Conservation (phyloP, 345 rosid species). For the Psidium friedrichsthalianum region DNA sequence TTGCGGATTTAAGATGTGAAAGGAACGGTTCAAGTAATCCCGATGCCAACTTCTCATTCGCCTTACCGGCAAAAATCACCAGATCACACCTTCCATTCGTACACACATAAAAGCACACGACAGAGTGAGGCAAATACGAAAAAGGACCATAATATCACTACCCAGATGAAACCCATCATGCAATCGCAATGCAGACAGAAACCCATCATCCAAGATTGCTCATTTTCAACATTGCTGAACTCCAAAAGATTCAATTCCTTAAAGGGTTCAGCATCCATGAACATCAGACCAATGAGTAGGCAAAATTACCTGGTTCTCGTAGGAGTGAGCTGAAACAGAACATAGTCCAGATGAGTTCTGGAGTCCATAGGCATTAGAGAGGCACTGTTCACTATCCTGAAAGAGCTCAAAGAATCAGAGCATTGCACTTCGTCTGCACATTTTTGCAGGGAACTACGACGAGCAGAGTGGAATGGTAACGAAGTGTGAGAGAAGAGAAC, state of each 20-base stretch:
- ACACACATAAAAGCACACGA: neutral
- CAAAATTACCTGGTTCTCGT: slow-evolving; percentile 80
- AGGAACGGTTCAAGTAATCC: slow-evolving; percentile 83
- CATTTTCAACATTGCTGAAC: neutral
- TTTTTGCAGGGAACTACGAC: neutral
- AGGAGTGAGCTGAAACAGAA: slow-evolving; percentile 91
- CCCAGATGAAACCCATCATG: neutral
- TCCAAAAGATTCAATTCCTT: neutral
- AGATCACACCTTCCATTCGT: slow-evolving; percentile 65
- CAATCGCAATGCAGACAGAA: neutral
- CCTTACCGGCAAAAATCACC: slow-evolving; percentile 61
- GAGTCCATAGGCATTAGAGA: slow-evolving; percentile 48
- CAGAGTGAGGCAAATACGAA: neutral
- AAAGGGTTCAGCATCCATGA: neutral
- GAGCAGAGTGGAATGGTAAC: neutral
- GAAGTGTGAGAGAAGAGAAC: neutral
- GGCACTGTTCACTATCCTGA: neutral
- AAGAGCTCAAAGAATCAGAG: neutral
- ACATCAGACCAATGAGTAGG: neutral
- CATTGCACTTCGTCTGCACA: neutral
- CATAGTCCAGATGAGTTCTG: slow-evolving; percentile 68
- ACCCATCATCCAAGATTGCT: neutral
- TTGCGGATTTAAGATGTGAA: slow-evolving; percentile 63
- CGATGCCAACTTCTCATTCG: slow-evolving; percentile 77
- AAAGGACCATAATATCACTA: neutral